phyloP scores from a whole-genome alignment of 2,329 filamentous ascomycete genomes.

The Penicillium palitans region DNA sequence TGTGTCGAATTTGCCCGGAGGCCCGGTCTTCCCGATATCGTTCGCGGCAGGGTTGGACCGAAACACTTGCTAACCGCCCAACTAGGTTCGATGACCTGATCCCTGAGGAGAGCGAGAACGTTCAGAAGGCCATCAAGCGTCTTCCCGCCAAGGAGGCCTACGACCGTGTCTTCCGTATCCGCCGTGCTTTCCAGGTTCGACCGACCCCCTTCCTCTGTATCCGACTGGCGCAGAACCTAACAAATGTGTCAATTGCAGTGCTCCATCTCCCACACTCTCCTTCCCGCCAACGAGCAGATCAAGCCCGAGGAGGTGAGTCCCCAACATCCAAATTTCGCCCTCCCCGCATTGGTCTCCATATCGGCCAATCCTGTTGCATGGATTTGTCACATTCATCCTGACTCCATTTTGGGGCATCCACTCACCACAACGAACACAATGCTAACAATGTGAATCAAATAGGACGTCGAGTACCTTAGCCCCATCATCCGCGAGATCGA shows the following conservation, averaged over 20 bases:
- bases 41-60: conserved; percentile 5
- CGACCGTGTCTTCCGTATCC: conserved; percentile 96
- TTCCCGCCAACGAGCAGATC: conserved; percentile 66
- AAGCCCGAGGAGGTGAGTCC: conserved; percentile 64
- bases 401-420: neutral
- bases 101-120: conserved; percentile 83
- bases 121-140: conserved; percentile 86
- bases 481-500: conserved; percentile 70
- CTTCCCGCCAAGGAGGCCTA: conserved; percentile 87
- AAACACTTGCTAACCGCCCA: conserved; percentile 19
- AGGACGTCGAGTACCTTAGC: conserved; percentile 68
- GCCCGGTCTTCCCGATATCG: conserved; percentile 17
- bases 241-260: conserved; percentile 48
- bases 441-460: conserved; percentile 26
- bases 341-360: conserved; percentile 30
- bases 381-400: conserved; percentile 35
- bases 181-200: conserved; percentile 84
- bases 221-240: conserved; percentile 22
- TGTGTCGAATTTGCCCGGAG: conserved; percentile 14
- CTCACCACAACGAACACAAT: neutral
- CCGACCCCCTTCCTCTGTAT: conserved; percentile 9
- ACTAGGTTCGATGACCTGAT: conserved; percentile 89
- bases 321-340: conserved; percentile 15
- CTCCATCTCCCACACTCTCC: conserved; percentile 65
- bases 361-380: conserved; percentile 39